Base-by-base conservation (phyloP, 306 rosid genomes). In the Rosa chinensis region DNA sequence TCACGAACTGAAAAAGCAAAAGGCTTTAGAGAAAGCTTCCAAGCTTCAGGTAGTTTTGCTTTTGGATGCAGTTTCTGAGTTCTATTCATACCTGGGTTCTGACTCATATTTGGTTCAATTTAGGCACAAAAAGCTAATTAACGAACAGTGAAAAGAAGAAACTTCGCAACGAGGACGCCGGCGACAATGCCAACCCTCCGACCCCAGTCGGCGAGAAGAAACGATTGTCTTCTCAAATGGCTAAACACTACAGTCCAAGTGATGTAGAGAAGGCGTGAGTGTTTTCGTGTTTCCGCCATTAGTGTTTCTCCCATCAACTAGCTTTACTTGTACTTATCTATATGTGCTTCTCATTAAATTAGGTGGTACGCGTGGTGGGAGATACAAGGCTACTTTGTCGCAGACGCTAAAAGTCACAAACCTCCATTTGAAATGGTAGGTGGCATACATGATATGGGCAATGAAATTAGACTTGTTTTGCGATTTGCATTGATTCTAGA, bases 281-380 rank as follows among this genome's bases (percentile, higher is more conserved):
- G 66, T 49, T 32, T 32, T 32, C 74, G 42, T 35, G 56, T 53
- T 70, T 37, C 1, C 16, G 16, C 50, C 16, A 11, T 47, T 47
- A 32, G 37, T 32, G 37, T 32, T 32, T 0, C 37, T 32, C 37
- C 37, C 37, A 32, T 32, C 37, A 32, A 48, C 3, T 48, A 48
- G 73, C 25, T 45, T 75, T 59, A 42, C 39, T 63, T 74, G 9
- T 75, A 13, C 12, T 64, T 75, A 23, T 63, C 43, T 78, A 59
- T 80, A 39, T 61, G 81, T 87, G 78, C 43, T 80, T 28, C 32
- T 28, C 2, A 28, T 28, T 28, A 35, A 73, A 75, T 56, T 79
- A 94, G 98, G 97, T 94, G 98, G 98, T 94, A 94, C 63, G 87
- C 78, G 25, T 94, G 97, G 97, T 94, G 97, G 98, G 98, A 94